These are phyloP conservation scores for Hemisphaericaspora xylanilytica DNA, from an alignment of 1,139 yeast species.

Conservation along the genomic window DNA sequence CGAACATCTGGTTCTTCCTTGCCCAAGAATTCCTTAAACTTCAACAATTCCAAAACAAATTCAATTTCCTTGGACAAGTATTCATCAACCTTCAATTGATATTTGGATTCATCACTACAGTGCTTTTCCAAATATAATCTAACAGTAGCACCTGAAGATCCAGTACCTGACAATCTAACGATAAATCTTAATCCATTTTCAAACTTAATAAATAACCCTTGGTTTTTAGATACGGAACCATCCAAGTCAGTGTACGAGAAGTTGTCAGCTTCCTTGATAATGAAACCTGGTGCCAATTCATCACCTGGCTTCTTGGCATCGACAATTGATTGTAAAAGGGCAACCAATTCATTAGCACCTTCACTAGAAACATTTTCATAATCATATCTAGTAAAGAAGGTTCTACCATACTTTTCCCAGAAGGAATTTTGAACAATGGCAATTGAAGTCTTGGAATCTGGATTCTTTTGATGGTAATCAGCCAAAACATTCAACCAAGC, in stretches of 20 bases:
- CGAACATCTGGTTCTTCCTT: conserved; percentile 86
- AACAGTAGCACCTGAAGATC: conserved; percentile 97
- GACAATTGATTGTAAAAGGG: conserved; percentile 45
- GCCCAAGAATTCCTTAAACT: conserved; percentile 72
- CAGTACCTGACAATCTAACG: conserved; percentile 94
- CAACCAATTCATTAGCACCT: conserved; percentile 72
- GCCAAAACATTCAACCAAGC: conserved; percentile 98
- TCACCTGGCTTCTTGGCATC: conserved; percentile 40
- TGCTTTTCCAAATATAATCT: conserved; percentile 89
- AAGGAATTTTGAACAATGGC: conserved; percentile 78
- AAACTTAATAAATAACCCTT: conserved; percentile 85
- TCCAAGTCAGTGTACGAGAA: conserved; percentile 93
- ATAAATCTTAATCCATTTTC: conserved; percentile 83
- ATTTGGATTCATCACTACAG: conserved; percentile 55
- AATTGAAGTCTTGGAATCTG: conserved; percentile 57
- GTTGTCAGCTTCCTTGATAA: conserved; percentile 75
- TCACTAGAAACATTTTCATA: conserved; percentile 78
- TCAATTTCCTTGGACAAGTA: conserved; percentile 63
- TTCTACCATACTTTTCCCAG: conserved; percentile 93
- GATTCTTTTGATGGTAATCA: conserved; percentile 59
- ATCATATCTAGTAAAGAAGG: conserved; percentile 96
- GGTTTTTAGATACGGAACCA: conserved; percentile 87
- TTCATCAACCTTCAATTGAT: conserved; percentile 59
- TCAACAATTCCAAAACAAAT: conserved; percentile 64
- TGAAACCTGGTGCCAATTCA: conserved; percentile 44